A percentile compares a stretch with the other conserved stretches of the same genome.
Evolutionary conservation across 2,329 filamentous ascomycete genomes (phyloP).

Genomic region (Venturia nashicola): DNA sequence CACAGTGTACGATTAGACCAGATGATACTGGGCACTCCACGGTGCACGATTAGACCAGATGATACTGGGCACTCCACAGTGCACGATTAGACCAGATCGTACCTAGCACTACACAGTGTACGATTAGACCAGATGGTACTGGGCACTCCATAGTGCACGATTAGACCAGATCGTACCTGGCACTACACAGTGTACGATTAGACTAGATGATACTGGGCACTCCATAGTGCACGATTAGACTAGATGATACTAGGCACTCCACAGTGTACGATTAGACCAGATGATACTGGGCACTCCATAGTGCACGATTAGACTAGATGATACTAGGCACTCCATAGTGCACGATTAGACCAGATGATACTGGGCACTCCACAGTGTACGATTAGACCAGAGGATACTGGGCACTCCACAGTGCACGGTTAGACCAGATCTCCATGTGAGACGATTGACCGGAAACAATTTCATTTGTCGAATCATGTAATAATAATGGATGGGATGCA

Average conservation of each 20-base stretch:
- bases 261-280: not conserved
- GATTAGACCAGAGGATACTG: not conserved
- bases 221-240: not conserved
- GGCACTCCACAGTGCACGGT: not conserved
- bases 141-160: not conserved
- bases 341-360: not conserved
- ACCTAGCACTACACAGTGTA: not conserved
- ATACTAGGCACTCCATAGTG: not conserved
- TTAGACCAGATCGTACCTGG: not conserved
- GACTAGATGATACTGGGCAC: not conserved
- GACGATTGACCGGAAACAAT: not conserved
- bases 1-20: not conserved
- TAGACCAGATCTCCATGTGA: too few relatives aligned
- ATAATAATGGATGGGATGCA: not conserved
- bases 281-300: not conserved
- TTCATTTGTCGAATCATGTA: not conserved
- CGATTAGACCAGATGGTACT: not conserved
- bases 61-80: not conserved
- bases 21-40: not conserved
- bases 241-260: not conserved
- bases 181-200: not conserved
- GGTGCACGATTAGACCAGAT: not conserved
- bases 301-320: not conserved
- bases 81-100: not conserved
- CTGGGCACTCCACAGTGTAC: not conserved